Percentiles rank a stretch among this genome's conserved stretches.
phyloP scores from a whole-genome alignment of 345 rosid genomes.

The Raphanus sativus region DNA sequence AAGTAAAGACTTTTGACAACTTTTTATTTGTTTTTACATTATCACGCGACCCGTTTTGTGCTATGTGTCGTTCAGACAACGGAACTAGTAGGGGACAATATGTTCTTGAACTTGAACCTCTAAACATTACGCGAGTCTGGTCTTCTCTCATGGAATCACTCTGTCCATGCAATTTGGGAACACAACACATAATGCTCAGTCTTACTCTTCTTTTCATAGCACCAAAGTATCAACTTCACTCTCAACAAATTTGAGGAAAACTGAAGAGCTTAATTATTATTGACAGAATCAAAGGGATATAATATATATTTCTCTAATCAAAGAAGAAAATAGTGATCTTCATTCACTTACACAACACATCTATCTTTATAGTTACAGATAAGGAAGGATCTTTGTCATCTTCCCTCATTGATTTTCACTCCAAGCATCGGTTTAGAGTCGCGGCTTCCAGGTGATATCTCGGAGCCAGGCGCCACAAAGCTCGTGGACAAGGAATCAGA shows the following conservation, averaged over 20 bases:
- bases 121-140: not conserved
- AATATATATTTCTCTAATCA: not conserved
- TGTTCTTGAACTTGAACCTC: not conserved
- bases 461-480: constrained; percentile 16
- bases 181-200: not conserved
- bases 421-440: constrained; percentile 31
- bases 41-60: not conserved
- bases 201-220: not conserved
- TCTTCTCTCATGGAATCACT: not conserved
- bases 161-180: not conserved
- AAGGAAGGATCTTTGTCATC: constrained; percentile 7
- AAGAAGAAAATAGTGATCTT: not conserved
- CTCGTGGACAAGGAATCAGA: constrained; percentile 19
- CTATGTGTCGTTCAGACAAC: not conserved
- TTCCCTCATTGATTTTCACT: constrained; percentile 20
- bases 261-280: not conserved
- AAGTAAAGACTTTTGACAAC: not conserved
- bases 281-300: not conserved
- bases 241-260: not conserved
- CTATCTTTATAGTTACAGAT: not conserved
- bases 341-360: not conserved
- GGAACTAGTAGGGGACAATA: not conserved
- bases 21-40: not conserved
- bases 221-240: not conserved
- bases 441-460: not conserved